Percentiles rank a stretch among this genome's conserved stretches.
phyloP scores from a whole-genome alignment of 1,139 yeast genomes.

The Taphrina pruni region DNA sequence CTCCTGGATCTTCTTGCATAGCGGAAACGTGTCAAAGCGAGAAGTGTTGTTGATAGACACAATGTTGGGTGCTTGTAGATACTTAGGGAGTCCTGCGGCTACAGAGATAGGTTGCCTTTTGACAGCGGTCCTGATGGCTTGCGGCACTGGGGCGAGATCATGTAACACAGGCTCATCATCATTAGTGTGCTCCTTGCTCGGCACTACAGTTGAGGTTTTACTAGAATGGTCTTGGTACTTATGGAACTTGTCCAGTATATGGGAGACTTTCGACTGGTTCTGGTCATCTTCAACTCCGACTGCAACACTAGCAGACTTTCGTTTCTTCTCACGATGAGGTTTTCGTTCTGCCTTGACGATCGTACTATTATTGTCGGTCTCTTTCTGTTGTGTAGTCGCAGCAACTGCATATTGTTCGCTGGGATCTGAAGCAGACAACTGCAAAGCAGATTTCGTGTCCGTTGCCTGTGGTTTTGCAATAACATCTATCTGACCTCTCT shows the following conservation, averaged over 20 bases:
- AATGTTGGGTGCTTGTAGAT: constrained; percentile 72
- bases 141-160: constrained; percentile 80
- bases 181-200: constrained; percentile 44
- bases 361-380: neutral
- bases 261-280: constrained; percentile 9
- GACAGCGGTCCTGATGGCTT: constrained; percentile 64
- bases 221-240: constrained; percentile 10
- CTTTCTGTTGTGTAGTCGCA: neutral
- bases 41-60: constrained; percentile 51
- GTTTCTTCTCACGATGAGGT: constrained; percentile 29
- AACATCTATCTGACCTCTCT: neutral
- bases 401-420: neutral
- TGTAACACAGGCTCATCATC: constrained; percentile 47
- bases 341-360: neutral
- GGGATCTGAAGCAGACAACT: neutral
- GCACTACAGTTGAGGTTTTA: constrained; percentile 40
- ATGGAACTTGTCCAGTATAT: constrained; percentile 25
- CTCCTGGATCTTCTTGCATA: constrained; percentile 54
- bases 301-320: neutral
- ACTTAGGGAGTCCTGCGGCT: constrained; percentile 53
- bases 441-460: neutral
- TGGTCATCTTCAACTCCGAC: neutral
- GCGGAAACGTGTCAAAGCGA: constrained; percentile 50
- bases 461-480: too few species aligned
- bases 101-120: constrained; percentile 50